phyloP scores from a whole-genome alignment of 1,139 yeast species.

The Taphrina communis region DNA sequence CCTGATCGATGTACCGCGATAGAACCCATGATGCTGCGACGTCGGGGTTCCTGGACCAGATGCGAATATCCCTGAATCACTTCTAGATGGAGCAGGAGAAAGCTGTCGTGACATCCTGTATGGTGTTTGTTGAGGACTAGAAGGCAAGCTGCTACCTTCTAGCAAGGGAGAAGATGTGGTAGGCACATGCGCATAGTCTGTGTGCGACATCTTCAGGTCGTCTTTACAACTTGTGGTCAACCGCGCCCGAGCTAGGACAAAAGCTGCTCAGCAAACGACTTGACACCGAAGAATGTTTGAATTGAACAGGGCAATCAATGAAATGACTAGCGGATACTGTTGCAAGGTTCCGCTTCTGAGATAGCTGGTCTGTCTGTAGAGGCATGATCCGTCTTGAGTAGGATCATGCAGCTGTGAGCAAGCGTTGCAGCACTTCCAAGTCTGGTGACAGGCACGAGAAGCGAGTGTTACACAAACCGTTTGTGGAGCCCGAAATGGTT shows the following conservation, averaged over 20 bases:
- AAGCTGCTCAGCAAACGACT: too few species aligned
- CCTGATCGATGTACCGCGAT: conserved; percentile 17
- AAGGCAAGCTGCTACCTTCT: conserved; percentile 14
- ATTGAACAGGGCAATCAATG: too few species aligned
- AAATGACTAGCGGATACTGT: too few species aligned
- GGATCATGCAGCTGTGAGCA: too few species aligned
- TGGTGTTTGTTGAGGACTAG: conserved; percentile 20
- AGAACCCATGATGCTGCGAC: conserved; percentile 3
- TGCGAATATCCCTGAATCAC: conserved; percentile 16
- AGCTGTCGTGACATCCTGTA: conserved; percentile 29
- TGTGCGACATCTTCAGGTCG: conserved; percentile 1
- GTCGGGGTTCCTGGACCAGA: conserved; percentile 12
- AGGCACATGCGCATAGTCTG: conserved; percentile 16
- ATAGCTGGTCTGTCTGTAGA: too few species aligned
- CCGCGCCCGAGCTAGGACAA: too few species aligned
- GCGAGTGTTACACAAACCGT: not conserved
- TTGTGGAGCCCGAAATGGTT: not conserved
- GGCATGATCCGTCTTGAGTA: too few species aligned
- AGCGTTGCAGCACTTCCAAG: too few species aligned
- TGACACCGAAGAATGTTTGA: too few species aligned
- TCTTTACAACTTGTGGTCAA: not conserved
- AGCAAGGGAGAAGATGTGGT: conserved; percentile 9
- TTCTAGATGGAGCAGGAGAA: conserved; percentile 30
- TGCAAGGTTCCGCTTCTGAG: too few species aligned
- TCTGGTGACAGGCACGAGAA: not conserved